phyloP scores from a whole-genome alignment of 495 filamentous ascomycete species.

The Aspergillus homomorphus region DNA sequence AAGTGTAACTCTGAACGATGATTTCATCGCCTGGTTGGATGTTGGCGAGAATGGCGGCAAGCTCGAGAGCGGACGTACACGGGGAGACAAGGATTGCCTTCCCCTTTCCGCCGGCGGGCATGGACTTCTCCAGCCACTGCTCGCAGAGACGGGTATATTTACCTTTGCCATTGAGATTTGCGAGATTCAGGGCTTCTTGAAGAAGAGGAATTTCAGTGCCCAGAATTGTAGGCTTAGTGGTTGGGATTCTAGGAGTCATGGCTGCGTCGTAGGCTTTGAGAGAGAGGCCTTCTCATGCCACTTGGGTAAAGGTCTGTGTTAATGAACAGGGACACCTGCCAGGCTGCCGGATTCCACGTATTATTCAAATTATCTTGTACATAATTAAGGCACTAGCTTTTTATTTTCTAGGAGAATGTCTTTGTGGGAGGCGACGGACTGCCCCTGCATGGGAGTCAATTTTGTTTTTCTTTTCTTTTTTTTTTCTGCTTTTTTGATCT shows the following conservation, averaged over 20 bases:
- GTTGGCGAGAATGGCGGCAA: constrained; percentile 16
- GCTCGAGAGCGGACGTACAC: constrained; percentile 20
- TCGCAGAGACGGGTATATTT: constrained; percentile 18
- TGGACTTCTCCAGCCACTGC: constrained; percentile 18
- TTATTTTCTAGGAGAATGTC: too few relatives aligned
- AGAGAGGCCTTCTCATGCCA: too few relatives aligned
- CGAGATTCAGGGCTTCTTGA: constrained; percentile 1
- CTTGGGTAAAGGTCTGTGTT: too few relatives aligned
- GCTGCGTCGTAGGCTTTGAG: too few relatives aligned
- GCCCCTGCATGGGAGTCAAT: too few relatives aligned
- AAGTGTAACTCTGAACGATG: constrained; percentile 24
- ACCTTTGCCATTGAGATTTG: constrained; percentile 17
- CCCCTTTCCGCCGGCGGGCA: constrained; percentile 5
- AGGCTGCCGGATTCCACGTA: too few relatives aligned
- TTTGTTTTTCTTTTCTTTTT: too few relatives aligned
- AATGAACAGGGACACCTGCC: too few relatives aligned
- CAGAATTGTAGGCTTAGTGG: constrained; percentile 11
- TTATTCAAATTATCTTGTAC: too few relatives aligned
- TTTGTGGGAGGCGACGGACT: too few relatives aligned
- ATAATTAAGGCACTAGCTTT: too few relatives aligned
- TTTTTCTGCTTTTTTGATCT: too few relatives aligned
- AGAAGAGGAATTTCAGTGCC: constrained; percentile 15
- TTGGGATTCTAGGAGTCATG: constrained; percentile 1
- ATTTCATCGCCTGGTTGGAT: constrained; percentile 23
- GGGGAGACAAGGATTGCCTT: constrained; percentile 17